Conservation (phyloP, 2,329 filamentous ascomycete species). For the Aquanectria penicillioides region DNA sequence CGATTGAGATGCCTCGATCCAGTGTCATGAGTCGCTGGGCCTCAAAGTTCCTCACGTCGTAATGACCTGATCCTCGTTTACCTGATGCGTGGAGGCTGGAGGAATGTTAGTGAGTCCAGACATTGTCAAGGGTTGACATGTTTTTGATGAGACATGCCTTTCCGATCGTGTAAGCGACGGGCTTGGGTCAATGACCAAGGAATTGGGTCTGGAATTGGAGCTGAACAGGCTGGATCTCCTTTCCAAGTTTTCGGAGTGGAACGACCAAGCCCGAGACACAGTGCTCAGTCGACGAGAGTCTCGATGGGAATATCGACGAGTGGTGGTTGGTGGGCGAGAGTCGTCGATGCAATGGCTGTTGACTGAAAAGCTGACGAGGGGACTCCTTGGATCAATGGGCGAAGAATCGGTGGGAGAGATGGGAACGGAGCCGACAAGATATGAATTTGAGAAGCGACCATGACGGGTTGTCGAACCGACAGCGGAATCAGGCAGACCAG, state of each 20-base stretch:
- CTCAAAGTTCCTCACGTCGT: conserved; percentile 33
- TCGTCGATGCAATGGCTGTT: conserved; percentile 25
- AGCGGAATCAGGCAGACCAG: conserved; percentile 53
- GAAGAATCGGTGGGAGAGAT: conserved; percentile 27
- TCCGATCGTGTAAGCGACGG: conserved; percentile 33
- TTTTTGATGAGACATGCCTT: conserved; percentile 35
- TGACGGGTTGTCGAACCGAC: conserved; percentile 40
- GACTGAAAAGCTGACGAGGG: conserved; percentile 34
- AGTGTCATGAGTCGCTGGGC: conserved; percentile 25
- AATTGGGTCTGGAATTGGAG: conserved; percentile 26
- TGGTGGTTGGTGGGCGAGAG: conserved; percentile 20
- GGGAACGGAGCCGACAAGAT: conserved; percentile 43
- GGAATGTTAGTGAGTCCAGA: conserved; percentile 24
- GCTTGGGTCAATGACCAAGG: conserved; percentile 27
- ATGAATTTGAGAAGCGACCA: conserved; percentile 45
- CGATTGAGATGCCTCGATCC: conserved; percentile 26
- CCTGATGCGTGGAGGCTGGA: conserved; percentile 29
- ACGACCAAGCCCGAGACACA: conserved; percentile 26
- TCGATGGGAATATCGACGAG: conserved; percentile 26
- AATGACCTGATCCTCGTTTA: conserved; percentile 27
- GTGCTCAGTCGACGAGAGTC: conserved; percentile 27
- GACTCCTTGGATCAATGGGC: conserved; percentile 23
- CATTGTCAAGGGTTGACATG: neutral
- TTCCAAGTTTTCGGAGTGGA: conserved; percentile 33
- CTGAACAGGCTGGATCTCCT: conserved; percentile 24